Evolutionary conservation across 2,329 filamentous ascomycete species (phyloP), one percentile per base, ranked within the genome.

Genomic region (Periconia sp.): DNA sequence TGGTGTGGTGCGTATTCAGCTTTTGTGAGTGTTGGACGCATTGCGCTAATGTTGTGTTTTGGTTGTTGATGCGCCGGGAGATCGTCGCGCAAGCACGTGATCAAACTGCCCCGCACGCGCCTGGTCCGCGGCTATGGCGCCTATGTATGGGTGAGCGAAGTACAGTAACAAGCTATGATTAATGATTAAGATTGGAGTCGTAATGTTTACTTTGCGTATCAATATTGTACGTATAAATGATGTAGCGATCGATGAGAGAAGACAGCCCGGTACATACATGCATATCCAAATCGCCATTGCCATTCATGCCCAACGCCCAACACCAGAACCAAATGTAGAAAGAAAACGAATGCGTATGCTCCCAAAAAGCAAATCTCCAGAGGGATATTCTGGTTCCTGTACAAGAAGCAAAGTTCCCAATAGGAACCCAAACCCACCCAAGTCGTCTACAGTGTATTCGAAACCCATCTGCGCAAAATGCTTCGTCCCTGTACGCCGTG

Each of bases 41-140:
- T 59, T 55, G 59, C 17, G 19, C 13, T 27, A 33, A 35, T 53
- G 47, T 49, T 47, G 41, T 53, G 47, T 49, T 47, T 53, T 53
- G 45, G 45, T 47, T 13, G 46, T 49, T 46, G 42, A 53, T 46
- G 58, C 51, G 54, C 54, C 46, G 62, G 55, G 59, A 58, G 58
- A 58, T 59, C 46, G 50, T 42, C 63, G 58, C 55, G 47, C 14
- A 23, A 2, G 19, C 54, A 52, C 48, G 54, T 50, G 57, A 55
- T 50, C 47, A 54, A 49, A 18, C 17, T 11, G 15, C 35, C 33
- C 33, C 35, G 48, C 33, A 5, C 35, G 48, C 17, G 47, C 9
- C 47, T 42, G 33, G 17, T 27, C 13, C 45, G 45, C 15, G 33
- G 11, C 10, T 37, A 37, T n/a, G 11, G 33, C 33, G 33, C 6